phyloP scores from a whole-genome alignment of 1,284 basidiomycete genomes.

The Ganoderma lucidum region DNA sequence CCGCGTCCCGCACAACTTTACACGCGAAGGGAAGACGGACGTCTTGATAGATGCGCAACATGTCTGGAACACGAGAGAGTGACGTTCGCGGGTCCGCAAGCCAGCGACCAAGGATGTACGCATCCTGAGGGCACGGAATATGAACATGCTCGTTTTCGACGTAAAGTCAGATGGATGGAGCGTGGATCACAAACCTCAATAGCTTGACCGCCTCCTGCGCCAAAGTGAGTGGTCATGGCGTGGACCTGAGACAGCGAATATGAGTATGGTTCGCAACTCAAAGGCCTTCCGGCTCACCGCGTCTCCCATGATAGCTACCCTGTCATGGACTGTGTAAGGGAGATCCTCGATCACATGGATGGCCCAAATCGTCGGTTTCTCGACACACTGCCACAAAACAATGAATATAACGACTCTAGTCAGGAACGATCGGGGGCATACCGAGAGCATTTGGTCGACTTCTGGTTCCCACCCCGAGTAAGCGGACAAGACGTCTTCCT shows the following conservation, averaged over 20 bases:
- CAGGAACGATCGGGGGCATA: neutral
- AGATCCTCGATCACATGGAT: slow-evolving; percentile 35
- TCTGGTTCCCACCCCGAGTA: slow-evolving; percentile 40
- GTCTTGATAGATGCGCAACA: slow-evolving; percentile 31
- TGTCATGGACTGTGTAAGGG: slow-evolving; percentile 33
- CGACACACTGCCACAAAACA: slow-evolving; percentile 30
- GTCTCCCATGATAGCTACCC: slow-evolving; percentile 38
- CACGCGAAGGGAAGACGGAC: slow-evolving; percentile 32
- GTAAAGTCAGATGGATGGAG: neutral
- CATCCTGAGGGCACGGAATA: slow-evolving; percentile 40
- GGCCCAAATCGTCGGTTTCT: slow-evolving; percentile 37
- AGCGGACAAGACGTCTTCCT: slow-evolving; percentile 32
- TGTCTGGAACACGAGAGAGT: slow-evolving; percentile 17
- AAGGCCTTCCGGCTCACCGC: slow-evolving; percentile 28
- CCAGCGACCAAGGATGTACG: slow-evolving; percentile 45
- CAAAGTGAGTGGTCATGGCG: slow-evolving; percentile 50
- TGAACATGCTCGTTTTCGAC: no score
- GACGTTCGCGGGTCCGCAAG: slow-evolving; percentile 37
- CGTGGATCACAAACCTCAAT: slow-evolving; percentile 42
- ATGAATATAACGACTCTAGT: neutral
- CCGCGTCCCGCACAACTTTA: slow-evolving; percentile 27
- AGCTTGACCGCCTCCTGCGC: slow-evolving; percentile 50
- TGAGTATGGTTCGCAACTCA: neutral
- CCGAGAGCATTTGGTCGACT: slow-evolving; percentile 32
- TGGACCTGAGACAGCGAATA: slow-evolving; percentile 40